Evolutionary conservation across 257 asterid species (phyloP).

Genomic region (Jaltomata sinuosa): DNA sequence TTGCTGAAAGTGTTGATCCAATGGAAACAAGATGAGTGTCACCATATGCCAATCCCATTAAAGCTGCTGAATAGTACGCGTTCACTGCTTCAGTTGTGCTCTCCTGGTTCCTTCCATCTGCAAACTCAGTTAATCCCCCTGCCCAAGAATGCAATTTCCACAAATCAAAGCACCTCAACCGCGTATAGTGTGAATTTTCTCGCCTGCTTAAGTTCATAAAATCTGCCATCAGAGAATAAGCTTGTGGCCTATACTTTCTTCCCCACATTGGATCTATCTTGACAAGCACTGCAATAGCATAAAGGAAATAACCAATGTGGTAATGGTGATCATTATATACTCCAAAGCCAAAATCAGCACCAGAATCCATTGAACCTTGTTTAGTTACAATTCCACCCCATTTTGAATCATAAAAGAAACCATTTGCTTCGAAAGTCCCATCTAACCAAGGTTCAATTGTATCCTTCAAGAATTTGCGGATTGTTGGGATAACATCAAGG

Average conservation of each 20-base stretch:
- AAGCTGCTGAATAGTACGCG: conserved; percentile 74
- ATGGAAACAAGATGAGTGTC: conserved; percentile 59
- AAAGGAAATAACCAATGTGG: conserved; percentile 64
- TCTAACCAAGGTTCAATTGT: conserved; percentile 66
- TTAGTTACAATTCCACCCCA: conserved; percentile 78
- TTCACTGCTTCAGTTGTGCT: conserved; percentile 79
- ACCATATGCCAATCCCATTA: conserved; percentile 70
- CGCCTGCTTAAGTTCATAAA: conserved; percentile 48
- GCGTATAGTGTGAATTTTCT: conserved; percentile 36
- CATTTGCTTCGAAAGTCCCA: conserved; percentile 56
- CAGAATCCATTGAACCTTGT: conserved; percentile 62
- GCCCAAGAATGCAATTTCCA: conserved; percentile 90
- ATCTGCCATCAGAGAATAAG: conserved; percentile 73
- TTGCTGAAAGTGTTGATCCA: conserved; percentile 51
- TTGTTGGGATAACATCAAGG: conserved; percentile 41
- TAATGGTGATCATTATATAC: conserved; percentile 71
- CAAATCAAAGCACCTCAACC: conserved; percentile 56
- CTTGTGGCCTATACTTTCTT: conserved; percentile 49
- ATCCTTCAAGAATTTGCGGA: conserved; percentile 50
- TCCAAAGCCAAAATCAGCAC: conserved; percentile 82
- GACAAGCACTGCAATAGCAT: conserved; percentile 67
- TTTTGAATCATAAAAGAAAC: conserved; percentile 54
- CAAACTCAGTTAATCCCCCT: conserved; percentile 69
- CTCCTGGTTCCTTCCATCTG: conserved; percentile 78
- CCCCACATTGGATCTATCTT: conserved; percentile 79